A percentile compares a stretch with the other conserved stretches of the same genome.
Conservation (phyloP, 2,329 filamentous ascomycete species). For the Sclerotinia trifoliorum region DNA sequence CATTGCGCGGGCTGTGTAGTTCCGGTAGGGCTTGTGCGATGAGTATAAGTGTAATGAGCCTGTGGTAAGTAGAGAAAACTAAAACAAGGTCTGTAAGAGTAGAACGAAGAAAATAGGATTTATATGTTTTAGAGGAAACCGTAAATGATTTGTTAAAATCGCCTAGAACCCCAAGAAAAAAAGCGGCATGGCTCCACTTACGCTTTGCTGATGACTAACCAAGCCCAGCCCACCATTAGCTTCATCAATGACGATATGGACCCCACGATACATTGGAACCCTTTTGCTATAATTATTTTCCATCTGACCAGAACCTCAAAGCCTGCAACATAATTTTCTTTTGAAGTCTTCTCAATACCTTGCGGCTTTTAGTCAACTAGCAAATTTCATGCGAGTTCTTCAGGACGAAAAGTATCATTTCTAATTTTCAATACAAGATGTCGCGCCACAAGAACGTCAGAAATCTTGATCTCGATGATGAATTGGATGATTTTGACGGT, state of each 20-base stretch:
- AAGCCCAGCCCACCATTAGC: background rate
- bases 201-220: background rate
- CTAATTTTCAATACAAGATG: conserved; percentile 35
- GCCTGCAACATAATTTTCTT: background rate
- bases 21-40: too few relatives aligned
- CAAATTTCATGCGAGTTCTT: background rate
- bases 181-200: background rate
- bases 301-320: background rate
- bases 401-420: background rate
- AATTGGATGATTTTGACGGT: conserved; percentile 52
- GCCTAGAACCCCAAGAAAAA: too few relatives aligned
- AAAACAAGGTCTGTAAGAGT: too few relatives aligned
- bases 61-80: too few relatives aligned
- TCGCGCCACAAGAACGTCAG: conserved; percentile 44
- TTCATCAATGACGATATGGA: conserved; percentile 12
- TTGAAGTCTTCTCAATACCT: background rate
- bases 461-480: conserved; percentile 45
- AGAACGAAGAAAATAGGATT: too few relatives aligned
- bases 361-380: background rate
- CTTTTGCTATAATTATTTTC: background rate
- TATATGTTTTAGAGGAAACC: too few relatives aligned
- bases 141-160: too few relatives aligned
- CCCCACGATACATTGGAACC: background rate
- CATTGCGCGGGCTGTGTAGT: too few relatives aligned
- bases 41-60: too few relatives aligned